Base-by-base conservation (phyloP, 805 yeast species). In the Myxozyma kluyveri region DNA sequence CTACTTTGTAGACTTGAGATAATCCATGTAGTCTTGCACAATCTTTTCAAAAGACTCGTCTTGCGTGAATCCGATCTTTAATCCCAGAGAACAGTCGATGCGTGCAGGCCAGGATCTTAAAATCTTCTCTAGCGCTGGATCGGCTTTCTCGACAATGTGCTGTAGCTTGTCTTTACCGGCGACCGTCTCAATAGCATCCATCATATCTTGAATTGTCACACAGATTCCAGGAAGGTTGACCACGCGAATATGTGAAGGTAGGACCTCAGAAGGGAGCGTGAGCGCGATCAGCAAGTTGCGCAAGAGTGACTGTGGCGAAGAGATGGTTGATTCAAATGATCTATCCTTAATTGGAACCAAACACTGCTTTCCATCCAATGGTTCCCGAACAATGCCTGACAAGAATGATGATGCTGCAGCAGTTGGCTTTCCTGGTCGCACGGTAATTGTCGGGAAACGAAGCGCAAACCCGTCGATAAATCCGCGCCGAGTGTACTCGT, bases 361-460 rank as follows among this genome's bases (percentile, higher is more conserved):
- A 17, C 60, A 57, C 33, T 43, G 45, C 14, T 31, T 19, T 9
- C 61, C 61, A 12, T 31, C 44, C 36, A 61, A 41, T 17, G 64
- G 64, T 42, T 61, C 64, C 14, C 63, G 46, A 33, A 61, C 59
- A 35, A 61, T 61, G 33, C 62, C 62, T 4, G 63, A 60, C 17
- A 61, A 49, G 43, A 61, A 61, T 18, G 60, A 56, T 9, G 63
- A 61, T 3, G 63, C 60, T 12, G 63, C 64, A 7, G 58, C 54
- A 23, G 61, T 58, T 5, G 64, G 64, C n/a, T 54, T 39, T 18
- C 63, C 64, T 4, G 64, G 62, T 12, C 63, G 54, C 5, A 61
- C 61, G 12, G 56, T 45, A 23, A 61, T 58, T 37, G 61, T 26
- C 47, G 49, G 42, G 52, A 61, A 43, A 44, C 50, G 61, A 50